phyloP scores from a whole-genome alignment of 2,329 filamentous ascomycete genomes.

The Drechslerella stenobrocha region DNA sequence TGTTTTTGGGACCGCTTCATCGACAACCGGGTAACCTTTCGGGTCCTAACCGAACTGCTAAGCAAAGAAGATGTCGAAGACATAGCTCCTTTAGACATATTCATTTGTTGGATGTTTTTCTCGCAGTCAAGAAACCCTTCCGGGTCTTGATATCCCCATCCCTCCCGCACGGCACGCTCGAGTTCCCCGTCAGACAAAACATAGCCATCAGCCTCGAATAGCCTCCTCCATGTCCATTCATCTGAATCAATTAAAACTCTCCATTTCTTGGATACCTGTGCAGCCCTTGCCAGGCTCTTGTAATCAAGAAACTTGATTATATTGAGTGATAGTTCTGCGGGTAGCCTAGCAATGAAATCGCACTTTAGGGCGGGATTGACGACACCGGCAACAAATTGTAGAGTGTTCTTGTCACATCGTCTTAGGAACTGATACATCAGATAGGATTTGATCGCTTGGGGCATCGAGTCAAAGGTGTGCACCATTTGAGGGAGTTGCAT shows the following conservation, averaged over 20 bases:
- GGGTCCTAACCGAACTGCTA: constrained; percentile 57
- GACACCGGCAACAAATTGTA: constrained; percentile 84
- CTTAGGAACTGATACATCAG: constrained; percentile 95
- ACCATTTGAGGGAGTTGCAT: constrained; percentile 84
- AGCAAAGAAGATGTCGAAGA: constrained; percentile 39
- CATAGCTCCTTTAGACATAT: constrained; percentile 28
- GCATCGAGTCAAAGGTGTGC: constrained; percentile 87
- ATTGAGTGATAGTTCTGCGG: constrained; percentile 82
- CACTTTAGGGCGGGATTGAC: constrained; percentile 94
- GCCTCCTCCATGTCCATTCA: constrained; percentile 92
- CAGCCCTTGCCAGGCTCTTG: constrained; percentile 81
- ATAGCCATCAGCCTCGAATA: constrained; percentile 84
- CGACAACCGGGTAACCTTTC: constrained; percentile 58
- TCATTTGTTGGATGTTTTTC: constrained; percentile 66
- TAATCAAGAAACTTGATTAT: constrained; percentile 84
- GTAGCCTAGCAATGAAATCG: constrained; percentile 83
- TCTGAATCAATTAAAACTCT: constrained; percentile 86
- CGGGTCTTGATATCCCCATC: constrained; percentile 97
- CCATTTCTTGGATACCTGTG: constrained; percentile 94
- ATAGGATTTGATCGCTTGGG: constrained; percentile 87
- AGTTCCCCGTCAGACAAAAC: constrained; percentile 77
- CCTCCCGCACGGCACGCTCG: constrained; percentile 80
- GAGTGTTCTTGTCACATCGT: constrained; percentile 80
- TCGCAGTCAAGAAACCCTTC: constrained; percentile 74
- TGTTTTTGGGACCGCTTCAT: constrained; percentile 64